Evolutionary conservation across 2,329 filamentous ascomycete genomes (phyloP), one percentile per base, ranked within the genome.

Genomic region (Pseudogymnoascus sp.): DNA sequence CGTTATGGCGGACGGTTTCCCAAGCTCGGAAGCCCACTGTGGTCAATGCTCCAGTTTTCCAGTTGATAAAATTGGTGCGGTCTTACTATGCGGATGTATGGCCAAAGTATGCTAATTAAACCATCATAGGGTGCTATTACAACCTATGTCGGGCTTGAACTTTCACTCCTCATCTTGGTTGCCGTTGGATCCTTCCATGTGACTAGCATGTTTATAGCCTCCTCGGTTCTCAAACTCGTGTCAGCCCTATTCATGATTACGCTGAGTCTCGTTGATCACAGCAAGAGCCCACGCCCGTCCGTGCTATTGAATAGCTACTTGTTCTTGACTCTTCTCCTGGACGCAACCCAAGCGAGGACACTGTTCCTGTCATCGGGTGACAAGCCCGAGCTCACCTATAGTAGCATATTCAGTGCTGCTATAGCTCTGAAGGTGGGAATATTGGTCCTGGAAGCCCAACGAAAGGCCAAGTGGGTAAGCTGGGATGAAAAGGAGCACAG

Each of bases 301-400:
- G 70, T 77, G 0, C 62, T 82, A 3, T 68, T 82, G n/a, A 75
- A 69, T 16, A 65, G 68, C 8, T 82, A 77, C 56, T 65, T 82
- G 3, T 65, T 77, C 5, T 34, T 81, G 1, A 77, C 77, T 1
- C 66, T 79, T 0, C 67, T 82, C 1, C 73, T 81, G 16, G 80
- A 82, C 36, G 68, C 75, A 2, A 73, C 74, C 0, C 77, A 77
- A 64, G 70, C 72, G 0, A 72, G 80, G 7, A 81, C 79, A 0
- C 65, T 77, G 2, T 81, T 77, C 72, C 70, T 81, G 38, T 60
- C 36, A 25, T 40, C 36, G 21, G 59, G 18, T 18, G 63, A 56
- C 31, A 64, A 56, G 38, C 60, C 59, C 38, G 63, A 64, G 38
- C 31, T 64, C 43, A 64, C 63, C n/a, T 64, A 64, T 28, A 64